A percentile compares a stretch with the other conserved stretches of the same genome.
Conservation (phyloP, 179 eudicot genomes). For the Sideroxylon spinosum region DNA sequence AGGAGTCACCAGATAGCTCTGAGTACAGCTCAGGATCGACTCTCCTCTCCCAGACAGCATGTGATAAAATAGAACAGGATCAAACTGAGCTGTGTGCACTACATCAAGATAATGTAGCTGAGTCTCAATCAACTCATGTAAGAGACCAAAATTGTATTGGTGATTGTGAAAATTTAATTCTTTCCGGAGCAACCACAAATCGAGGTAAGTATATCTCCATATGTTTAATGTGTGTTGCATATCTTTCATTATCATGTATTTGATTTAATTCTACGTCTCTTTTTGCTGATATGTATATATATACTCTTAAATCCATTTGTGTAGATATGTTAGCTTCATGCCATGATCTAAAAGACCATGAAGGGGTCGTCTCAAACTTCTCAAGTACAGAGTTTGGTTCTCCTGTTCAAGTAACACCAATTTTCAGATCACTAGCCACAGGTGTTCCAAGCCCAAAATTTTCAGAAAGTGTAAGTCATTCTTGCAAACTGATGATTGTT, state of each 20-base stretch:
- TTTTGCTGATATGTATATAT: background rate
- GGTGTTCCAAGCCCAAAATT: constrained; percentile 89
- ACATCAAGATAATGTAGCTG: constrained; percentile 22
- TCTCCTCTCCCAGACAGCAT: constrained; percentile 31
- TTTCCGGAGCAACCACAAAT: constrained; percentile 34
- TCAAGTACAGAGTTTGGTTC: constrained; percentile 53
- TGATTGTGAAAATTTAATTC: constrained; percentile 30
- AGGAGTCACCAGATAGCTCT: constrained; percentile 71
- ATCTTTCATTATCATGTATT: background rate
- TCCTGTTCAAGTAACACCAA: constrained; percentile 74
- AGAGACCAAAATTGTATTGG: constrained; percentile 29
- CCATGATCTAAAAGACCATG: constrained; percentile 20
- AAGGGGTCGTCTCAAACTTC: constrained; percentile 30
- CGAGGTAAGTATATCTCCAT: constrained; percentile 33
- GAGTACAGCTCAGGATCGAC: constrained; percentile 88
- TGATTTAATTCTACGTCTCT: background rate
- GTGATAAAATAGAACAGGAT: constrained; percentile 44
- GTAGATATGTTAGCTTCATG: constrained; percentile 29
- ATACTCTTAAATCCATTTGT: constrained; percentile 15
- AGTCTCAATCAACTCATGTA: constrained; percentile 29
- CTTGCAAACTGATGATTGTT: background rate
- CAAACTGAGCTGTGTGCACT: constrained; percentile 37
- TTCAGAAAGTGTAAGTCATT: constrained; percentile 84
- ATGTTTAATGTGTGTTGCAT: background rate
- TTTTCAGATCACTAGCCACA: constrained; percentile 71